phyloP scores from a whole-genome alignment of 352 stramenopile species.

The Phytophthora sp. region DNA sequence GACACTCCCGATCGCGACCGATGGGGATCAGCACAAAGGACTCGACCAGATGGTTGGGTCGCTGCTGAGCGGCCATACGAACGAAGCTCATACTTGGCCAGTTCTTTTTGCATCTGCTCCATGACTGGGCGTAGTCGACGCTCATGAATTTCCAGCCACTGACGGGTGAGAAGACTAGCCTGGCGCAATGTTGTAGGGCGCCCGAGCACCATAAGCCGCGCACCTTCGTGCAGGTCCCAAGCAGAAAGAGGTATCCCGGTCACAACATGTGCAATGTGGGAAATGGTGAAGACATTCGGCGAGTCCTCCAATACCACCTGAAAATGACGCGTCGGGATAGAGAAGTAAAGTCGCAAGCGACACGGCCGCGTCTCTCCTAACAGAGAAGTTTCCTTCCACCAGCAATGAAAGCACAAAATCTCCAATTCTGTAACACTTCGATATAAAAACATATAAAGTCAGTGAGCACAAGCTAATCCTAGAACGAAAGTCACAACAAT shows the following conservation, averaged over 20 bases:
- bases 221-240: conserved; percentile 77
- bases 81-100: conserved; percentile 70
- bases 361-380: conserved; percentile 45
- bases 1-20: conserved; percentile 47
- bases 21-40: conserved; percentile 64
- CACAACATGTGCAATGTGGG: conserved; percentile 57
- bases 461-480: not conserved
- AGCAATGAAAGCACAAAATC: conserved; percentile 76
- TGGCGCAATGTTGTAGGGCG: conserved; percentile 77
- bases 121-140: conserved; percentile 43
- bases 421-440: conserved; percentile 56
- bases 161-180: conserved; percentile 70
- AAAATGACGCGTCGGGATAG: conserved; percentile 66
- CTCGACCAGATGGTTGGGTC: conserved; percentile 34
- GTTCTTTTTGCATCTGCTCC: conserved; percentile 52
- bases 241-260: conserved; percentile 50
- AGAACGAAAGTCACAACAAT: conserved; percentile 1
- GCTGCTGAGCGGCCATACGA: conserved; percentile 38
- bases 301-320: conserved; percentile 71
- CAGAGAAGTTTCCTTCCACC: conserved; percentile 64
- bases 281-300: conserved; percentile 80
- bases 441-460: not conserved
- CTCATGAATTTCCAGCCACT: conserved; percentile 73
- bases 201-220: conserved; percentile 62
- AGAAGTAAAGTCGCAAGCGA: conserved; percentile 64